phyloP scores from a whole-genome alignment of 805 yeast genomes.

The Candida xyloterini region DNA sequence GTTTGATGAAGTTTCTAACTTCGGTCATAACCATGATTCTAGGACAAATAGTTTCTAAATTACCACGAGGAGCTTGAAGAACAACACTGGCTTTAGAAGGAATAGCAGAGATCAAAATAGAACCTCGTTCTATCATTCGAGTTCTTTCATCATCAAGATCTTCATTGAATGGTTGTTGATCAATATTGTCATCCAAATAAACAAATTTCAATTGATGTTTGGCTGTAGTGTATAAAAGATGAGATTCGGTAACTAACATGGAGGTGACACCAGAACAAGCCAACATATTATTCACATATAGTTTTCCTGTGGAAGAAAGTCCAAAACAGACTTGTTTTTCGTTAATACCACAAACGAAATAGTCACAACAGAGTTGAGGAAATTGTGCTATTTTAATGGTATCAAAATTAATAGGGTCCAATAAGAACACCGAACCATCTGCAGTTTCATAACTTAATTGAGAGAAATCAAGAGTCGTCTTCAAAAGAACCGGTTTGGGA shows the following conservation, averaged over 20 bases:
- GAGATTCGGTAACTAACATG: slow-evolving; percentile 63
- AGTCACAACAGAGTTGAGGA: slow-evolving; percentile 68
- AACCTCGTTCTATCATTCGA: slow-evolving; percentile 88
- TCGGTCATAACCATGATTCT: slow-evolving; percentile 86
- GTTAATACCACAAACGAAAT: slow-evolving; percentile 40
- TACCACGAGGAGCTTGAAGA: slow-evolving; percentile 94
- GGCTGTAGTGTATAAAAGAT: slow-evolving; percentile 81
- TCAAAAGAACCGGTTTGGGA: slow-evolving; percentile 52
- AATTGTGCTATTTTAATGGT: slow-evolving; percentile 44
- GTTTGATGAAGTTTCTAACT: slow-evolving; percentile 66
- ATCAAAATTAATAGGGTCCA: slow-evolving; percentile 34
- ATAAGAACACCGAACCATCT: slow-evolving; percentile 53
- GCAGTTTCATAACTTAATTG: slow-evolving; percentile 56
- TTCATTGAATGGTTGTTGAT: slow-evolving; percentile 19
- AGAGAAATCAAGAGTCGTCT: slow-evolving; percentile 51
- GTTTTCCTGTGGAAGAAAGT: slow-evolving; percentile 68
- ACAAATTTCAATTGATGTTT: slow-evolving; percentile 79
- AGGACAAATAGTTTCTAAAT: slow-evolving; percentile 90
- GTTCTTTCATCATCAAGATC: slow-evolving; percentile 67
- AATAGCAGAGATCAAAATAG: slow-evolving; percentile 73
- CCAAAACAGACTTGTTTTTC: slow-evolving; percentile 56
- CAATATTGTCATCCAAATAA: slow-evolving; percentile 45
- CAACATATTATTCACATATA: slow-evolving; percentile 59
- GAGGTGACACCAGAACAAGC: slow-evolving; percentile 81
- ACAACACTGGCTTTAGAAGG: slow-evolving; percentile 82